Percentiles rank a stretch among this genome's conserved stretches.
These are phyloP conservation scores for Nakazawaea laoshanensis DNA, from an alignment of 805 yeast genomes.

Conservation along the genomic window DNA sequence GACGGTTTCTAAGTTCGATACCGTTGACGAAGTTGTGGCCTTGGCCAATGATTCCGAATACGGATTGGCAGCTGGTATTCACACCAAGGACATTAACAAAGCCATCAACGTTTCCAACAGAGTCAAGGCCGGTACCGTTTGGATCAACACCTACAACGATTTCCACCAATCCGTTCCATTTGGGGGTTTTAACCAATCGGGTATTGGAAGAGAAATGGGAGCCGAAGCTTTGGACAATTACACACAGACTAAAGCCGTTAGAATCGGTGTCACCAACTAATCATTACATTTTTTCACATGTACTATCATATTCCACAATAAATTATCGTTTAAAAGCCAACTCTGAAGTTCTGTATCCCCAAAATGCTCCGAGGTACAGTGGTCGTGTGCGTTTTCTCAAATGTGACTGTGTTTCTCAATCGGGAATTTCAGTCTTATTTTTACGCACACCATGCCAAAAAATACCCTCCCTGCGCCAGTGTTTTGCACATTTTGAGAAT, in stretches of 20 bases:
- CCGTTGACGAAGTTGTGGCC: conserved; percentile 72
- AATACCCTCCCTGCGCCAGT: too few relatives aligned
- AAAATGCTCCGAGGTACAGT: too few relatives aligned
- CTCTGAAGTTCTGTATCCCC: too few relatives aligned
- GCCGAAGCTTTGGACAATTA: conserved; percentile 78
- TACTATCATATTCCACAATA: too few relatives aligned
- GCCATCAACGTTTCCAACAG: conserved; percentile 69
- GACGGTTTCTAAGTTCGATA: conserved; percentile 69
- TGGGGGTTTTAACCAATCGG: conserved; percentile 88
- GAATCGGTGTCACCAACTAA: conserved; percentile 30
- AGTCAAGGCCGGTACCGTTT: conserved; percentile 81
- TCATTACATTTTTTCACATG: too few relatives aligned
- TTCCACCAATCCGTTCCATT: conserved; percentile 85
- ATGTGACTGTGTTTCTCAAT: too few relatives aligned
- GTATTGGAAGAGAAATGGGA: conserved; percentile 93
- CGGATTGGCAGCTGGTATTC: conserved; percentile 90
- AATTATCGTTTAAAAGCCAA: too few relatives aligned
- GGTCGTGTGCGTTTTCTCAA: too few relatives aligned
- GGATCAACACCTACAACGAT: conserved; percentile 88
- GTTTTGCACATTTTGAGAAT: too few relatives aligned
- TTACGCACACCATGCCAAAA: too few relatives aligned
- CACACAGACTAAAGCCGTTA: conserved; percentile 80
- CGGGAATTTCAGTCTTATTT: too few relatives aligned
- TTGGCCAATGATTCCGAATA: conserved; percentile 75
- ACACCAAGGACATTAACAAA: conserved; percentile 66